Conservation (phyloP, 805 yeast genomes). For the Kurtzmaniella cleridarum region DNA sequence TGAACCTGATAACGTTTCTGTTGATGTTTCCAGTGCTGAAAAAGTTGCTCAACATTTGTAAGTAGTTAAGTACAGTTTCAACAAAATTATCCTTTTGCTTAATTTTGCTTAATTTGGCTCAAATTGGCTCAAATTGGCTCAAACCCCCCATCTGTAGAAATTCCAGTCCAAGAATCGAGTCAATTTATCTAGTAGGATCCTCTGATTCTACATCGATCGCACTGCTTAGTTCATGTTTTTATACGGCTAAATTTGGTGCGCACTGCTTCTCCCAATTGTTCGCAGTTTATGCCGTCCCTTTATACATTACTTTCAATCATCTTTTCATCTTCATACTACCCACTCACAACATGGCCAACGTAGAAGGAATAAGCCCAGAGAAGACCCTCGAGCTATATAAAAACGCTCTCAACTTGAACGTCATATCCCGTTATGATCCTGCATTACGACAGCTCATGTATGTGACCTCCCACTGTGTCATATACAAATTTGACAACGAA, state of each 20-base stretch:
- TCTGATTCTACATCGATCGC: no score
- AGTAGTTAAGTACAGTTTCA: not conserved
- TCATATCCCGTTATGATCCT: conserved; percentile 73
- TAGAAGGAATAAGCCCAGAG: conserved; percentile 35
- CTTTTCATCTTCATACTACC: conserved; percentile 17
- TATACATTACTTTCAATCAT: conserved; percentile 16
- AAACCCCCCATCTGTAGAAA: no score
- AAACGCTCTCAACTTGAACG: conserved; percentile 68
- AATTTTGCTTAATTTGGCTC: no score
- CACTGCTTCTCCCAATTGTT: conserved; percentile 10
- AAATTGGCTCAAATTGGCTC: no score
- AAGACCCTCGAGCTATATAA: conserved; percentile 57
- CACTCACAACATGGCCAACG: conserved; percentile 16
- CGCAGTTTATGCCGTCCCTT: conserved; percentile 8
- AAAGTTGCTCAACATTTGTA: conserved; percentile 33
- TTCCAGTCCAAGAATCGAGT: no score
- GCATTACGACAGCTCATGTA: conserved; percentile 60
- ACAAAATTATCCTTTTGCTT: no score
- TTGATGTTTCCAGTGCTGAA: conserved; percentile 48
- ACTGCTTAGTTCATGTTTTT: no score
- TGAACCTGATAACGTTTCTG: conserved; percentile 78
- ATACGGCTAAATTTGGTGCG: no score
- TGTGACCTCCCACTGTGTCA: conserved; percentile 66
- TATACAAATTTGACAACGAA: conserved; percentile 55
- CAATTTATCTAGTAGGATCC: no score